Evolutionary conservation across 2,329 filamentous ascomycete genomes (phyloP).

Genomic region (Penicillium sp.): DNA sequence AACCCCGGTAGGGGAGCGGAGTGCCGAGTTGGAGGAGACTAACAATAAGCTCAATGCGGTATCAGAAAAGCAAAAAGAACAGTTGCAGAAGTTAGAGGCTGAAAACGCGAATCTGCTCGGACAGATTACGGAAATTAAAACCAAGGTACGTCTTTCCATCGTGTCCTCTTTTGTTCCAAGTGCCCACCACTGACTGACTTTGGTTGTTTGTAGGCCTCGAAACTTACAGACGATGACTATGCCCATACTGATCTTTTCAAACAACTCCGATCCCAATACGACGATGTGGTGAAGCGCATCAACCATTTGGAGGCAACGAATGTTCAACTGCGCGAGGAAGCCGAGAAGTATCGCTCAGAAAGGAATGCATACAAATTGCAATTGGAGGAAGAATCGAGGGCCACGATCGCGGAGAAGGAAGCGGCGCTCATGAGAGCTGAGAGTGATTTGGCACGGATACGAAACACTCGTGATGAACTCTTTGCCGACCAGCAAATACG

Average conservation of each 20-base stretch:
- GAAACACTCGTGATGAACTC: conserved; percentile 83
- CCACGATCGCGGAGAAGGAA: conserved; percentile 76
- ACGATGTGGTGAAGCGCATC: conserved; percentile 88
- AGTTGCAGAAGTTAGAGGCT: conserved; percentile 76
- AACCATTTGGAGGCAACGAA: conserved; percentile 92
- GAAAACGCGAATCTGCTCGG: conserved; percentile 78
- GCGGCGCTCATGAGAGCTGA: conserved; percentile 80
- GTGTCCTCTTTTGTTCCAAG: neutral
- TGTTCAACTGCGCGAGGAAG: conserved; percentile 80
- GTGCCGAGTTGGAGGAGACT: conserved; percentile 74
- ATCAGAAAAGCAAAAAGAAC: conserved; percentile 83
- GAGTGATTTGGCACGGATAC: conserved; percentile 82
- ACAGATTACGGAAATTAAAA: conserved; percentile 76
- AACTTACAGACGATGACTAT: conserved; percentile 89
- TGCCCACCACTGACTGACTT: conserved; percentile 15
- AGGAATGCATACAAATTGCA: conserved; percentile 80
- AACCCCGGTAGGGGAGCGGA: conserved; percentile 58
- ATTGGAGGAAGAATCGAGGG: conserved; percentile 79
- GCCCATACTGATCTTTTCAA: conserved; percentile 93
- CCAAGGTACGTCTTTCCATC: conserved; percentile 52
- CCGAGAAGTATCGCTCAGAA: conserved; percentile 83
- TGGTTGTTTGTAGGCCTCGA: conserved; percentile 60
- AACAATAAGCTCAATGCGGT: conserved; percentile 79
- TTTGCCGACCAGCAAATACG: conserved; percentile 79
- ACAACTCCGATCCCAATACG: conserved; percentile 84